Evolutionary conservation across 2,329 filamentous ascomycete genomes (phyloP).

Genomic region (Fusarium duplospermum): DNA sequence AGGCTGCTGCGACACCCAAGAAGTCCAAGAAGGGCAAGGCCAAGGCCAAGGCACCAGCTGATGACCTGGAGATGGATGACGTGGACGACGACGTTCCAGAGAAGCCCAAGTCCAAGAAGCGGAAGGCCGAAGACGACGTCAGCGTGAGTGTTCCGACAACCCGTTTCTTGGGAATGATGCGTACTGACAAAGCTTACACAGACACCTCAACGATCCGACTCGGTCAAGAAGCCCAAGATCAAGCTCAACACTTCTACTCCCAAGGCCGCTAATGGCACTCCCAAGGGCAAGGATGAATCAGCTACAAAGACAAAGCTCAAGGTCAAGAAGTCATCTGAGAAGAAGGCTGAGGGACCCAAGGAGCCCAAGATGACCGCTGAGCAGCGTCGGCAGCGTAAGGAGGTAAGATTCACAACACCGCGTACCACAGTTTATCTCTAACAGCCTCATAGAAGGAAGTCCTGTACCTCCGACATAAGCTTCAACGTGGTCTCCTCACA

Average conservation of each 20-base stretch:
- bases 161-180: background rate
- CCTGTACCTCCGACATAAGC: slow-evolving; percentile 91
- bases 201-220: slow-evolving; percentile 70
- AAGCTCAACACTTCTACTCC: slow-evolving; percentile 66
- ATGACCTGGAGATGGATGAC: slow-evolving; percentile 72
- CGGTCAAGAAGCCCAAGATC: slow-evolving; percentile 76
- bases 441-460: slow-evolving; percentile 73
- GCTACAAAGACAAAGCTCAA: slow-evolving; percentile 64
- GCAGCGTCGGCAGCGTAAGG: slow-evolving; percentile 69
- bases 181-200: slow-evolving; percentile 45
- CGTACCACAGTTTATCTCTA: slow-evolving; percentile 41
- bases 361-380: slow-evolving; percentile 70
- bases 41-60: slow-evolving; percentile 65
- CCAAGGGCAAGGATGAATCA: slow-evolving; percentile 67
- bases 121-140: slow-evolving; percentile 86
- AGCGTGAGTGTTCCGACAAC: slow-evolving; percentile 53
- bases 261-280: slow-evolving; percentile 30
- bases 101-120: slow-evolving; percentile 80
- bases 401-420: slow-evolving; percentile 56
- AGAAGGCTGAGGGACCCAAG: slow-evolving; percentile 64
- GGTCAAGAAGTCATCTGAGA: slow-evolving; percentile 69
- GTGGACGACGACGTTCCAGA: slow-evolving; percentile 61
- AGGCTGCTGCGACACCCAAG: slow-evolving; percentile 56
- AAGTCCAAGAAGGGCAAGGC: slow-evolving; percentile 60
- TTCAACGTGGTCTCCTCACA: slow-evolving; percentile 93